A percentile compares a stretch with the other conserved stretches of the same genome.
phyloP scores from a whole-genome alignment of 176 grass and related monocot species.

The Oryza rufipogon region DNA sequence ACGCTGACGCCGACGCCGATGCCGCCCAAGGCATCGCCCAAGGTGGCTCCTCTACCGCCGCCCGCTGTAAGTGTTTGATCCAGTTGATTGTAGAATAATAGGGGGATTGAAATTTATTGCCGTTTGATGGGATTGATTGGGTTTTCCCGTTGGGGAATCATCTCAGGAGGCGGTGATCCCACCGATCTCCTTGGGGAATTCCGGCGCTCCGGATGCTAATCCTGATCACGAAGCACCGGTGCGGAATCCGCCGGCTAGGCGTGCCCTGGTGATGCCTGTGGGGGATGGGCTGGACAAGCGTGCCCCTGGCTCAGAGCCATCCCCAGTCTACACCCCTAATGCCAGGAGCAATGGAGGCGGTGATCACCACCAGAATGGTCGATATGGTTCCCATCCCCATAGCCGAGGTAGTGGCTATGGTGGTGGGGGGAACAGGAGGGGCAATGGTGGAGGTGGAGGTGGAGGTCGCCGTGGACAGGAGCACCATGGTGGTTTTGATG shows the following conservation, averaged over 20 bases:
- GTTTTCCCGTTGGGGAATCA: conserved; percentile 35
- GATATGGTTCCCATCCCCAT: conserved; percentile 45
- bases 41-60: conserved; percentile 40
- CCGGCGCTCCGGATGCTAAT: conserved; percentile 27
- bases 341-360: conserved; percentile 31
- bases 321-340: conserved; percentile 42
- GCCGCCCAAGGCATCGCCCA: conserved; percentile 47
- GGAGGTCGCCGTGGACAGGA: conserved; percentile 64
- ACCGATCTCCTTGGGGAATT: conserved; percentile 32
- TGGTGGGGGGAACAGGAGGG: conserved; percentile 76
- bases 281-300: conserved; percentile 31
- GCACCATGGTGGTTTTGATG: conserved; percentile 52
- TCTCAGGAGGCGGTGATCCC: conserved; percentile 40
- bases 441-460: conserved; percentile 46
- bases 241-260: conserved; percentile 29
- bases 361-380: conserved; percentile 48
- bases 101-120: background rate
- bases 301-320: conserved; percentile 39
- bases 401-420: conserved; percentile 51
- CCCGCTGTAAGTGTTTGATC: conserved; percentile 47
- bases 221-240: conserved; percentile 13
- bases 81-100: background rate
- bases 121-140: conserved; percentile 39
- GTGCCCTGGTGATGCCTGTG: conserved; percentile 37
- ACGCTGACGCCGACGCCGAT: background rate